phyloP scores from a whole-genome alignment of 2,329 filamentous ascomycete genomes.

The Malbranchea cinnamomea region DNA sequence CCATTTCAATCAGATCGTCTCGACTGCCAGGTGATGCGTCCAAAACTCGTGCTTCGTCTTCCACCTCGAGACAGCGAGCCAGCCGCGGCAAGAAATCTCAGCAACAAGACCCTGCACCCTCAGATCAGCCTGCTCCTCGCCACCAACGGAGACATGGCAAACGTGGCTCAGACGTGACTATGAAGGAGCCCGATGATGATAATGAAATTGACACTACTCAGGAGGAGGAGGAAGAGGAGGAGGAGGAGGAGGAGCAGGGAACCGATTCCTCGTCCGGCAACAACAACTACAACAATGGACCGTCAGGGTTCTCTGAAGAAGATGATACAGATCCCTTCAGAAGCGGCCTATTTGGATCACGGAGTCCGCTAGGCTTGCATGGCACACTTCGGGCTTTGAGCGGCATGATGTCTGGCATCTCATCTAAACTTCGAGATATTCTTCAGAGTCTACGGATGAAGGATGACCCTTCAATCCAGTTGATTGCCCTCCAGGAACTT shows the following conservation, averaged over 20 bases:
- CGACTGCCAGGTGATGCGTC: conserved; percentile 50
- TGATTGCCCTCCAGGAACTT: conserved; percentile 83
- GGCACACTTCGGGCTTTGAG: conserved; percentile 73
- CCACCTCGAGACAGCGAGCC: conserved; percentile 57
- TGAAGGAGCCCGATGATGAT: conserved; percentile 53
- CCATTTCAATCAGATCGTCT: conserved; percentile 48
- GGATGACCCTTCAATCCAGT: conserved; percentile 71
- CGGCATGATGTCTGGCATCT: conserved; percentile 81
- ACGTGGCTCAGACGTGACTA: conserved; percentile 50
- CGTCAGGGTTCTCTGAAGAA: conserved; percentile 36
- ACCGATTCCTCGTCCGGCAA: conserved; percentile 44
- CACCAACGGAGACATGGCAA: conserved; percentile 38
- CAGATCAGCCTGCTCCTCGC: conserved; percentile 21
- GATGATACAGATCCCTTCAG: conserved; percentile 48
- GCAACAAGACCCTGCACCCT: conserved; percentile 30
- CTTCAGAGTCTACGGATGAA: conserved; percentile 63
- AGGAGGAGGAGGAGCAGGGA: conserved; percentile 28
- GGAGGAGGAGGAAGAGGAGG: conserved; percentile 27
- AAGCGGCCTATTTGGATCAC: conserved; percentile 47
- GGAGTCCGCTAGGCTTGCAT: conserved; percentile 53
- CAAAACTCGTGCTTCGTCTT: conserved; percentile 38
- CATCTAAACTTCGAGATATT: conserved; percentile 63
- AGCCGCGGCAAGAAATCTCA: conserved; percentile 53
- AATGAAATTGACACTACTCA: conserved; percentile 15
- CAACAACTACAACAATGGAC: conserved; percentile 54